Percentiles rank a stretch among this genome's conserved stretches.
Evolutionary conservation across 495 filamentous ascomycete species (phyloP).

Genomic region (Endocarpon pusillum): DNA sequence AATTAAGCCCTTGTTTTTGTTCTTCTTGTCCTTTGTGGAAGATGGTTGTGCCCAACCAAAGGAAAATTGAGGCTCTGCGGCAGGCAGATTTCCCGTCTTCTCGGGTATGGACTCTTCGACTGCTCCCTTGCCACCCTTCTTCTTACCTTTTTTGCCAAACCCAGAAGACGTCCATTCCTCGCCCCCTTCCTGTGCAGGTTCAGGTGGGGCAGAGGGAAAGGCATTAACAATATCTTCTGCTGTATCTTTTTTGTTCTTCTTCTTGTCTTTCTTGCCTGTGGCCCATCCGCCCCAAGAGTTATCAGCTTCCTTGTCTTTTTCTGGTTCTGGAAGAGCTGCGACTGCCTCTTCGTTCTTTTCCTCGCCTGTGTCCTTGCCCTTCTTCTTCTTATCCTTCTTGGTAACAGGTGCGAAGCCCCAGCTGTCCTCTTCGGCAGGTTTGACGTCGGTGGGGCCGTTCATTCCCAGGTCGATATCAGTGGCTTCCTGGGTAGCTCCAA

Average conservation of each 20-base stretch:
- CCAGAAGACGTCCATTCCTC: slow-evolving; percentile 9
- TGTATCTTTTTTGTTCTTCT: slow-evolving; percentile 9
- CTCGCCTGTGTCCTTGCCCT: slow-evolving; percentile 12
- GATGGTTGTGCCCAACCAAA: no score
- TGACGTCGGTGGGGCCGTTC: slow-evolving; percentile 11
- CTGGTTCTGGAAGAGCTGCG: slow-evolving; percentile 8
- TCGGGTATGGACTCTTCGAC: background rate
- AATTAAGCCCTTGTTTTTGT: background rate
- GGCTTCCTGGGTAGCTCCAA: slow-evolving; percentile 14
- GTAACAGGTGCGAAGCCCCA: slow-evolving; percentile 7
- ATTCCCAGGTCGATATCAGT: slow-evolving; percentile 7
- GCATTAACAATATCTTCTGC: slow-evolving; percentile 3
- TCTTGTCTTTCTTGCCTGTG: slow-evolving; percentile 11
- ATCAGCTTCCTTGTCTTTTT: slow-evolving; percentile 5
- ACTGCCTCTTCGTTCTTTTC: slow-evolving; percentile 4
- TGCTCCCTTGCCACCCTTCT: background rate
- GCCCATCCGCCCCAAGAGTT: slow-evolving; percentile 10
- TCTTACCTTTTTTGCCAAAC: slow-evolving; percentile 1
- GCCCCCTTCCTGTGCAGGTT: slow-evolving; percentile 2
- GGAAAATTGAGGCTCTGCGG: no score
- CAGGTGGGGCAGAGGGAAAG: slow-evolving; percentile 4
- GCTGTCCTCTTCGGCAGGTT: slow-evolving; percentile 5
- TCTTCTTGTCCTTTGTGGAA: slow-evolving; percentile 1
- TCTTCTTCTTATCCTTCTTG: slow-evolving; percentile 13
- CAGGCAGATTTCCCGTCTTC: no score